Evolutionary conservation across 108 stramenopile genomes (phyloP).

Genomic region (Nannochloropsis granulata): DNA sequence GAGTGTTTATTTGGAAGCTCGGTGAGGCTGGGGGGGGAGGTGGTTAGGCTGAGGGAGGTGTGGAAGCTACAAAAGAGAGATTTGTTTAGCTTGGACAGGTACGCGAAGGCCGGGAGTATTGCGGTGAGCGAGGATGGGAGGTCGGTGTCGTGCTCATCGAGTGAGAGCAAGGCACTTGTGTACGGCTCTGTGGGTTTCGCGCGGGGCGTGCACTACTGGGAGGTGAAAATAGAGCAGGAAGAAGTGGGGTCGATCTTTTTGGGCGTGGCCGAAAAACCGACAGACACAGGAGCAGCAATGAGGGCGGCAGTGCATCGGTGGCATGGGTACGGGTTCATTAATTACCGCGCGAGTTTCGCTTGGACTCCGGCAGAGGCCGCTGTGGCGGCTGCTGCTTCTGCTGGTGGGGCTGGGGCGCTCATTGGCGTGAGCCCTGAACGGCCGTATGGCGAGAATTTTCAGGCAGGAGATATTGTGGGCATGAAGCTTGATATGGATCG

Average conservation of each 20-base stretch:
- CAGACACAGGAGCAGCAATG: background rate
- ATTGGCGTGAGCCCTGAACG: conserved; percentile 35
- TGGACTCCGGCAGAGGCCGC: conserved; percentile 39
- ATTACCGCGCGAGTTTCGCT: conserved; percentile 59
- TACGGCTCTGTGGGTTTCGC: conserved; percentile 17
- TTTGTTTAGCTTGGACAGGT: background rate
- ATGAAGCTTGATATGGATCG: conserved; percentile 85
- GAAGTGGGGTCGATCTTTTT: conserved; percentile 78
- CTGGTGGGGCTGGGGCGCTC: conserved; percentile 52
- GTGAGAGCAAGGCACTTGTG: conserved; percentile 1
- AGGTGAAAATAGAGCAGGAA: conserved; percentile 74
- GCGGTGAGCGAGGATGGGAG: background rate
- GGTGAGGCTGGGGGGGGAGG: background rate
- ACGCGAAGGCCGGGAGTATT: background rate
- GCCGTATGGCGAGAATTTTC: conserved; percentile 75
- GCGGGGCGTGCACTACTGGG: conserved; percentile 89
- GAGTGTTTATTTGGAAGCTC: background rate
- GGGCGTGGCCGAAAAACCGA: conserved; percentile 77
- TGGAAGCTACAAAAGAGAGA: background rate
- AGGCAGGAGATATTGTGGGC: conserved; percentile 76
- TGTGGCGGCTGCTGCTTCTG: background rate
- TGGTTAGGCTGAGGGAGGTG: background rate
- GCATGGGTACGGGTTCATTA: conserved; percentile 60
- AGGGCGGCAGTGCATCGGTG: background rate
- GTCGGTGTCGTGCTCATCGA: background rate